Percentiles rank a stretch among this genome's conserved stretches.
Conservation (phyloP, 2,329 filamentous ascomycete species). For the Fusarium sp. region DNA sequence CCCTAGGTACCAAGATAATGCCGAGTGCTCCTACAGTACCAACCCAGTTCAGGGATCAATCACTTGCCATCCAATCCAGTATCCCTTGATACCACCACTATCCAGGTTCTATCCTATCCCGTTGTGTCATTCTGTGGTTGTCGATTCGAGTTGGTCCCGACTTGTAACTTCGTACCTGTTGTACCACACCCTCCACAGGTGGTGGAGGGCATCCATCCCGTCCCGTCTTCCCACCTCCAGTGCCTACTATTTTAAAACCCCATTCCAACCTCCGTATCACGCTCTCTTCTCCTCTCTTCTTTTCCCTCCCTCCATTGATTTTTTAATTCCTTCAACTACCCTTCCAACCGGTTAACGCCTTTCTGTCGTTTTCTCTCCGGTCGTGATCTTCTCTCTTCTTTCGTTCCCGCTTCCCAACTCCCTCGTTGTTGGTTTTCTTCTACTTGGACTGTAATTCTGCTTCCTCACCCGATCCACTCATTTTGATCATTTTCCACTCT, state of each 20-base stretch:
- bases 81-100: constrained; percentile 28
- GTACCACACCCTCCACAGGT: not conserved
- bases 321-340: constrained; percentile 27
- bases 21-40: not conserved
- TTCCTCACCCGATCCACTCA: constrained; percentile 34
- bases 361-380: constrained; percentile 26
- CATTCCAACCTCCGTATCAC: constrained; percentile 38
- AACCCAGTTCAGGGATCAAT: constrained; percentile 2
- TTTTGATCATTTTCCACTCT: constrained; percentile 21
- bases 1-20: constrained; percentile 7
- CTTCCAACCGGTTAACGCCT: constrained; percentile 32
- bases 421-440: constrained; percentile 51
- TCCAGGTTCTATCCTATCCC: not conserved
- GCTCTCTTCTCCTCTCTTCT: constrained; percentile 27
- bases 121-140: not conserved
- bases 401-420: constrained; percentile 47
- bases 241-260: constrained; percentile 34
- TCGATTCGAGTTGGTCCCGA: constrained; percentile 4
- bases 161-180: not conserved
- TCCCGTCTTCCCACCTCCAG: constrained; percentile 1
- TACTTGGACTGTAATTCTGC: constrained; percentile 37
- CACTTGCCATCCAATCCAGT: constrained; percentile 19
- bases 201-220: not conserved
- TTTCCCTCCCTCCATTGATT: constrained; percentile 33
- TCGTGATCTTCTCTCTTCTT: constrained; percentile 37